phyloP scores from a whole-genome alignment of 2,329 filamentous ascomycete genomes.

The Aspergillus pseudoglaucus region DNA sequence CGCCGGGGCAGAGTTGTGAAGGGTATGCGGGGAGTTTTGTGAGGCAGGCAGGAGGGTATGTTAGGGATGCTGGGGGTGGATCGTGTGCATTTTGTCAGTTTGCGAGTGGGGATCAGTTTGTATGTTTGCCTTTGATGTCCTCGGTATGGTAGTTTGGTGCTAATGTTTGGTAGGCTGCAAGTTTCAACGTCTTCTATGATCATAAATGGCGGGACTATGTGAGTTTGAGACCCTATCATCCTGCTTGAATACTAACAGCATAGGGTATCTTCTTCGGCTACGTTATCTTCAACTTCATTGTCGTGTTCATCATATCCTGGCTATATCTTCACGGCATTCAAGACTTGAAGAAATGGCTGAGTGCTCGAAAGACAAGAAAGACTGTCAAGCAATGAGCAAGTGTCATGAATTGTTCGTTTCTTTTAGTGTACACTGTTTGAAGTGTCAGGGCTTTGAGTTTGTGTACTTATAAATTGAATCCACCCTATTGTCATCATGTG shows the following conservation, averaged over 20 bases:
- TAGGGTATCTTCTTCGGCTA: slow-evolving; percentile 58
- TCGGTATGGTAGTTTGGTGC: not conserved
- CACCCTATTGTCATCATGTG: too few relatives aligned
- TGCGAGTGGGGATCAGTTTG: slow-evolving; percentile 55
- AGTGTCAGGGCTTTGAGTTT: too few relatives aligned
- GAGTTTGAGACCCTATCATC: slow-evolving; percentile 9
- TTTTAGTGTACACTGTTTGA: too few relatives aligned
- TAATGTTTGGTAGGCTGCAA: slow-evolving; percentile 16
- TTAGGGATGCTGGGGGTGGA: slow-evolving; percentile 49
- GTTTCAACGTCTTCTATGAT: slow-evolving; percentile 55
- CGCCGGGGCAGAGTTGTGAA: slow-evolving; percentile 54
- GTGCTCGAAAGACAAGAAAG: slow-evolving; percentile 22
- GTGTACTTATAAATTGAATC: too few relatives aligned
- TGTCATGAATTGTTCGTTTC: too few relatives aligned
- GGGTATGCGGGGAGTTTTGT: slow-evolving; percentile 53
- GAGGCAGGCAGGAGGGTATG: slow-evolving; percentile 52
- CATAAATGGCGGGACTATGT: slow-evolving; percentile 61
- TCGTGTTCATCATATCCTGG: slow-evolving; percentile 50
- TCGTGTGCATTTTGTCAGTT: slow-evolving; percentile 62
- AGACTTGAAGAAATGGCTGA: slow-evolving; percentile 26
- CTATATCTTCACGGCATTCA: slow-evolving; percentile 42
- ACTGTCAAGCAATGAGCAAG: not conserved
- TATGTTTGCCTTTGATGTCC: slow-evolving; percentile 19
- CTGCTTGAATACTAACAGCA: not conserved
- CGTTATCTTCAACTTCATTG: slow-evolving; percentile 57